Evolutionary conservation across 208 protist genomes (phyloP), one percentile per base, ranked within the genome.

Genomic region (Paratrypanosoma confusum): DNA sequence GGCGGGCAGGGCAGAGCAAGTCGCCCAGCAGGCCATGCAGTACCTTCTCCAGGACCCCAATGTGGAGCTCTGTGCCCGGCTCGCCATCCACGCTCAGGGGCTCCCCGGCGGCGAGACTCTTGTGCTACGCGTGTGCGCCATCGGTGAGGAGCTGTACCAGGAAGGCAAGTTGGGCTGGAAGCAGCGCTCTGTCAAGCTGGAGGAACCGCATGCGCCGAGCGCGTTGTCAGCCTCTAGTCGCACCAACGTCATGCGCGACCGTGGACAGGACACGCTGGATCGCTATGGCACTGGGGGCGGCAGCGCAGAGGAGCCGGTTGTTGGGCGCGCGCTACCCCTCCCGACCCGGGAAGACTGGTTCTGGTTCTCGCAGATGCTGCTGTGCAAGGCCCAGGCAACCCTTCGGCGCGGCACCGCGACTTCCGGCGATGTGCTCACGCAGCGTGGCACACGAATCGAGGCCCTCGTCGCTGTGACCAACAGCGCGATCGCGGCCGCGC

Each of bases 51-150:
- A 29, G 3, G 82, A 87, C 48, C 77, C 82, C 14, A 63, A 71
- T 7, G 73, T 93, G 14, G 65, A 84, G 32, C 65, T 93, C 5
- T 93, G 83, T 50, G 77, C 70, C 3, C 71, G 70, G 28, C 53
- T 93, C 7, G 73, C 71, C 11, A 26, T 52, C 1, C 39, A 65
- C 16, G 79, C 79, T 23, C 43, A 65, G 17, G 68, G 71, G 29
- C 52, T 88, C 34, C 45, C 58, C 34, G 36, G 52, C 3, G 57
- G 76, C 21, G 83, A 93, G 25, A 59, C 65, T 20, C 39, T 70
- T n/a, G 71, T 69, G 16, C 38, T 89, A 25, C 74, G 77, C 35
- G 50, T 79, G n/a, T 86, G 72, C 46, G 57, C 71, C 29, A 48
- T 86, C 16, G 83, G 73, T 0, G 71, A 83, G 26, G 45, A 44